phyloP scores from a whole-genome alignment of 805 yeast genomes.

The Blastobotrys muscicola region DNA sequence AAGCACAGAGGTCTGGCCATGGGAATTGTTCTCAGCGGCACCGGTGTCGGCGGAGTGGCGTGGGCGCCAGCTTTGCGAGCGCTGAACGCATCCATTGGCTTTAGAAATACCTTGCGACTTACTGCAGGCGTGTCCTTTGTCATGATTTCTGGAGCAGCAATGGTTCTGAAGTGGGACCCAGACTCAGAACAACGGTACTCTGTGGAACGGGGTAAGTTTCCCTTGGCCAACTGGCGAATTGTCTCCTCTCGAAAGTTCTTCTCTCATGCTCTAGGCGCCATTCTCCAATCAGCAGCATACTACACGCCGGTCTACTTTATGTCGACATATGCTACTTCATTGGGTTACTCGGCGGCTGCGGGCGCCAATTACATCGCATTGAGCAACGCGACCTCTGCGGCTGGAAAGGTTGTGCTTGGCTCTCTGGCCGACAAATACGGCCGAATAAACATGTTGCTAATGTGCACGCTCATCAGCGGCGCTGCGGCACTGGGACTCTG shows the following conservation, averaged over 20 bases:
- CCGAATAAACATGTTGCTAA: slow-evolving; percentile 43
- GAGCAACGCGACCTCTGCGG: slow-evolving; percentile 16
- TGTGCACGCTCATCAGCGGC: slow-evolving; percentile 36
- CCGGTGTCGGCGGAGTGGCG: slow-evolving; percentile 19
- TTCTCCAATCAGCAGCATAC: slow-evolving; percentile 15
- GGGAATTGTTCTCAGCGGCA: slow-evolving; percentile 18
- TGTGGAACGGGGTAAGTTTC: slow-evolving; percentile 1
- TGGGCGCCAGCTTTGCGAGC: slow-evolving; percentile 13
- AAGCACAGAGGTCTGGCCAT: slow-evolving; percentile 19
- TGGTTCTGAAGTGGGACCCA: slow-evolving; percentile 7
- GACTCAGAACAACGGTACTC: no score
- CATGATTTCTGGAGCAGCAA: slow-evolving; percentile 5
- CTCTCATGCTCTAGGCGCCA: slow-evolving; percentile 10
- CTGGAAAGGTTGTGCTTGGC: slow-evolving; percentile 40
- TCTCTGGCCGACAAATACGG: slow-evolving; percentile 45
- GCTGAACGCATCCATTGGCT: slow-evolving; percentile 11
- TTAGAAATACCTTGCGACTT: slow-evolving; percentile 14
- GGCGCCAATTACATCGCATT: slow-evolving; percentile 17
- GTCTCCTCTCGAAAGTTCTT: slow-evolving; percentile 10
- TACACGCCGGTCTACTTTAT: slow-evolving; percentile 14
- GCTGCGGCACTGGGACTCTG: slow-evolving; percentile 39
- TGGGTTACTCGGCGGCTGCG: slow-evolving; percentile 12
- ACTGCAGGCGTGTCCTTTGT: slow-evolving; percentile 11
- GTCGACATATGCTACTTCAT: slow-evolving; percentile 14
- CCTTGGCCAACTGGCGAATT: slow-evolving; percentile 8